These are phyloP conservation scores for Saccharum hybrid DNA, from an alignment of 202 grass and related monocot genomes.

Conservation along the genomic window DNA sequence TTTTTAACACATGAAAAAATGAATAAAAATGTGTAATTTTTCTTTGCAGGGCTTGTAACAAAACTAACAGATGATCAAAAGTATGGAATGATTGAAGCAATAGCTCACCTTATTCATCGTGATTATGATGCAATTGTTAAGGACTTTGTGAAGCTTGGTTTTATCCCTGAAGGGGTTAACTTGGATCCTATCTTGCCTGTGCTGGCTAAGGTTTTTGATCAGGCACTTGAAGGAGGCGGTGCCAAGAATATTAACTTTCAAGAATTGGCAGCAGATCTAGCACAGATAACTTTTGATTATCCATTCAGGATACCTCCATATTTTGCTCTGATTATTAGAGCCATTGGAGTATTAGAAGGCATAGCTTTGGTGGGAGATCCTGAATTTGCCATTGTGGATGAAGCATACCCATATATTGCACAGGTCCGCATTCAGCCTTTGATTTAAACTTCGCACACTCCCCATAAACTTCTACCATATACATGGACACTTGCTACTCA, in stretches of 20 bases:
- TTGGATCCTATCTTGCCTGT: conserved; percentile 93
- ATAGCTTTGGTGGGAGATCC: conserved; percentile 96
- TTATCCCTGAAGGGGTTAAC: conserved; percentile 96
- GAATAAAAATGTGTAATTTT: not conserved
- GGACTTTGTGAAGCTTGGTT: conserved; percentile 97
- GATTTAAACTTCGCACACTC: not conserved
- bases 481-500: not conserved
- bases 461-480: not conserved
- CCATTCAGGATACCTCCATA: conserved; percentile 96
- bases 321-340: conserved; percentile 99
- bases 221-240: conserved; percentile 96
- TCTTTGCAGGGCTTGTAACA: conserved; percentile 90
- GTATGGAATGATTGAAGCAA: conserved; percentile 99
- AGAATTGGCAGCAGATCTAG: conserved; percentile 93
- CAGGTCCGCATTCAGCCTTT: conserved; percentile 58
- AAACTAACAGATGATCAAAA: conserved; percentile 95
- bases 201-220: conserved; percentile 96
- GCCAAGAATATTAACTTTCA: conserved; percentile 99
- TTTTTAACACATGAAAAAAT: not conserved
- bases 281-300: conserved; percentile 98
- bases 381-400: conserved; percentile 96
- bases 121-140: conserved; percentile 94
- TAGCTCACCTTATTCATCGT: conserved; percentile 96
- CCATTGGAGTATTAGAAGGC: conserved; percentile 96
- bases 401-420: conserved; percentile 98